These are phyloP conservation scores for Amyloporia xantha DNA, from an alignment of 768 basidiomycete genomes.

Conservation along the genomic window DNA sequence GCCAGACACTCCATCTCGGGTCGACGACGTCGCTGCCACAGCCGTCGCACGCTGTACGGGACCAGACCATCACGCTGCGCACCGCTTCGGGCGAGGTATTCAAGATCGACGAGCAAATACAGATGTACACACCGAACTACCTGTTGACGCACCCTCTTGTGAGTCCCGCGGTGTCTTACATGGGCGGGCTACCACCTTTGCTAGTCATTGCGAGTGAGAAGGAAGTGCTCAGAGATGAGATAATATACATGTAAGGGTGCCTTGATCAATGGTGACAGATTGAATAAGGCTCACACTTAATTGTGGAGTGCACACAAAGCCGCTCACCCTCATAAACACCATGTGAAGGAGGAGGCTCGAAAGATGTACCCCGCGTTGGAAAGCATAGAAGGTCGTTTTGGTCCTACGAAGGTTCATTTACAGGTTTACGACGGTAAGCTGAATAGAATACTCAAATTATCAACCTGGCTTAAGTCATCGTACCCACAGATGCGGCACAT, in stretches of 20 bases:
- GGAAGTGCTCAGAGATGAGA: constrained; percentile 89
- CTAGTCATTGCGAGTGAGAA: constrained; percentile 81
- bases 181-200: constrained; percentile 88
- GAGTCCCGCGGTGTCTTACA: constrained; percentile 71
- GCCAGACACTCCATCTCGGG: constrained; percentile 39
- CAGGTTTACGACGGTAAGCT: constrained; percentile 84
- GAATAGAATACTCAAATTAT: constrained; percentile 7
- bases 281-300: not conserved
- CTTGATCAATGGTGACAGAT: not conserved
- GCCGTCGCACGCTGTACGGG: constrained; percentile 22
- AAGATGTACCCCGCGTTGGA: constrained; percentile 50
- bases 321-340: constrained; percentile 69
- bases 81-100: constrained; percentile 46
- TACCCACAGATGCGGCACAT: constrained; percentile 57
- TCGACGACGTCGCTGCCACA: constrained; percentile 39
- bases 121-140: constrained; percentile 80
- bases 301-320: constrained; percentile 78
- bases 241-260: constrained; percentile 61
- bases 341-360: constrained; percentile 37
- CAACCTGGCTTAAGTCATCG: not conserved
- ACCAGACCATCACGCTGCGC: constrained; percentile 40
- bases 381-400: constrained; percentile 44
- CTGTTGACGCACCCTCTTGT: constrained; percentile 75
- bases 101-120: constrained; percentile 63
- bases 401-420: constrained; percentile 80